These are phyloP conservation scores for Suillus fuscotomentosus DNA, from an alignment of 768 basidiomycete genomes.

Conservation along the genomic window DNA sequence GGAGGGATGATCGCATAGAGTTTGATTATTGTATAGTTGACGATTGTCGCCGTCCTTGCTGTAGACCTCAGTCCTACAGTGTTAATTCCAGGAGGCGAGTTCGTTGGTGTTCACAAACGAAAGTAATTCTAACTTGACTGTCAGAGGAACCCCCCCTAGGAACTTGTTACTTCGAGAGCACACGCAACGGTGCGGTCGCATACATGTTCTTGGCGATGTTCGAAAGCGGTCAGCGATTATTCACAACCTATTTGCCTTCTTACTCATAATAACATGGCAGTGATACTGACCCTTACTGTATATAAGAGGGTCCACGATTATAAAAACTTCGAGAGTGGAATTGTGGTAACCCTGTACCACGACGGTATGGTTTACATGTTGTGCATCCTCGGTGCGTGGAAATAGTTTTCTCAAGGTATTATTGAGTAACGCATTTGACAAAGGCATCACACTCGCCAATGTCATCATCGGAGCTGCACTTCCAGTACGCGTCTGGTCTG, in stretches of 20 bases:
- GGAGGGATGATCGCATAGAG: background rate
- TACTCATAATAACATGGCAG: background rate
- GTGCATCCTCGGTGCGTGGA: constrained; percentile 15
- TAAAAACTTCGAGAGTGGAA: constrained; percentile 3
- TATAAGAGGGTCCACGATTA: constrained; percentile 6
- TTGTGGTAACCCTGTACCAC: constrained; percentile 13
- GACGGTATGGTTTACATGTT: constrained; percentile 18
- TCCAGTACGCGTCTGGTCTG: constrained; percentile 3
- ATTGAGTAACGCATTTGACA: background rate
- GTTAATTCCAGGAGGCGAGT: constrained; percentile 9
- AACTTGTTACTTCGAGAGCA: background rate
- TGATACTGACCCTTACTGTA: background rate
- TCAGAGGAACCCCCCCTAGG: background rate
- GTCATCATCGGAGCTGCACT: constrained; percentile 6
- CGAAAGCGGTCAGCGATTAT: background rate
- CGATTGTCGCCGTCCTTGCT: constrained; percentile 6
- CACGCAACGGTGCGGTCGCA: background rate
- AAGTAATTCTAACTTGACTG: background rate
- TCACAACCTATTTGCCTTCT: background rate
- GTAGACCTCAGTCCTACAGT: background rate
- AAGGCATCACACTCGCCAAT: constrained; percentile 18
- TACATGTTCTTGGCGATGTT: background rate
- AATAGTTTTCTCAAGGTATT: background rate
- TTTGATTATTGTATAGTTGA: constrained; percentile 1
- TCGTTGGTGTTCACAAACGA: background rate